Evolutionary conservation across 2,329 filamentous ascomycete genomes (phyloP).

Genomic region (Hypoxylon sp.): DNA sequence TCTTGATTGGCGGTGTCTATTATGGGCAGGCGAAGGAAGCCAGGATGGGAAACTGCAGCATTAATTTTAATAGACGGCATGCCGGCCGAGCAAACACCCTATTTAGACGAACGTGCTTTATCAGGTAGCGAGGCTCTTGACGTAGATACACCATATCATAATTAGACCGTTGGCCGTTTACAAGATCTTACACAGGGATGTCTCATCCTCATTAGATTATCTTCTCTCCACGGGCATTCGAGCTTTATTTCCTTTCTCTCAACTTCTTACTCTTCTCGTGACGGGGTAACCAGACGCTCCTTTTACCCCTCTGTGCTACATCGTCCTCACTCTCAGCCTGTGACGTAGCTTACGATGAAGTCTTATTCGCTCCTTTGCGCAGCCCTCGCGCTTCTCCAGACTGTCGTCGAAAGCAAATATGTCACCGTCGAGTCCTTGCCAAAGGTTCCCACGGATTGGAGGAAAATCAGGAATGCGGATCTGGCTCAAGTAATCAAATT

Average conservation of each 20-base stretch:
- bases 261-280: constrained; percentile 16
- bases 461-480: constrained; percentile 52
- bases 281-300: constrained; percentile 31
- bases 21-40: constrained; percentile 17
- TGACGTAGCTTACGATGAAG: constrained; percentile 41
- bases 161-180: neutral
- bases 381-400: constrained; percentile 41
- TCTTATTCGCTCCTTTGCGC: constrained; percentile 40
- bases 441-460: constrained; percentile 57
- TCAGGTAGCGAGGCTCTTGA: neutral
- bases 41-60: constrained; percentile 5
- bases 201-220: constrained; percentile 28
- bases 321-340: neutral
- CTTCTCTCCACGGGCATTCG: constrained; percentile 4
- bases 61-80: constrained; percentile 21
- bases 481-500: constrained; percentile 60
- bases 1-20: constrained; percentile 27
- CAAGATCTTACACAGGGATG: constrained; percentile 23
- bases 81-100: constrained; percentile 5
- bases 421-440: constrained; percentile 56
- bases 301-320: neutral
- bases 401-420: constrained; percentile 42
- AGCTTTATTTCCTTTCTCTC: constrained; percentile 11
- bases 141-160: neutral
- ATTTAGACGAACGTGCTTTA: too few relatives aligned